Evolutionary conservation across 2,329 filamentous ascomycete species (phyloP).

Genomic region (Curvularia eragrostidis): DNA sequence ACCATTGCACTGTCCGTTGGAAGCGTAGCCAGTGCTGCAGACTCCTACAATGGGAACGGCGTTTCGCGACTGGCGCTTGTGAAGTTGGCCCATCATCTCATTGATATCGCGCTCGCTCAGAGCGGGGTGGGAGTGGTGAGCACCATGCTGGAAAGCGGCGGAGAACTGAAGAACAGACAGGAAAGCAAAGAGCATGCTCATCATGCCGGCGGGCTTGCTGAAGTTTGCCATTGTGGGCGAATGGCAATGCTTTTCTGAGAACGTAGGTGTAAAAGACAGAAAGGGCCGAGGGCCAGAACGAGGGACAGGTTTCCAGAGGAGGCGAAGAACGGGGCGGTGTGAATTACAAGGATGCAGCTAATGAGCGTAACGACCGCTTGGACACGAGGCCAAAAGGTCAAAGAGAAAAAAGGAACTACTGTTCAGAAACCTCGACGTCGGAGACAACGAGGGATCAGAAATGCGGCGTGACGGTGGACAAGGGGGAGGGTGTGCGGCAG

Average conservation of each 20-base stretch:
- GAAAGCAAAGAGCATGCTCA: conserved; percentile 44
- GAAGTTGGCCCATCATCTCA: conserved; percentile 30
- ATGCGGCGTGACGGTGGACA: conserved; percentile 27
- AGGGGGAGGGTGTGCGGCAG: conserved; percentile 34
- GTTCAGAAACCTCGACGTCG: conserved; percentile 38
- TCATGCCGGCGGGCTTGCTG: conserved; percentile 45
- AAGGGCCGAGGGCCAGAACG: conserved; percentile 19
- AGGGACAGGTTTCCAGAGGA: conserved; percentile 19
- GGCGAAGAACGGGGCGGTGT: conserved; percentile 10
- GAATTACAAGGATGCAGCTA: conserved; percentile 28
- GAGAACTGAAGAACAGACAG: conserved; percentile 44
- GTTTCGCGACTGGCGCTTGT: conserved; percentile 33
- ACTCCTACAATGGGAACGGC: conserved; percentile 40
- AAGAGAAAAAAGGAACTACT: conserved; percentile 24
- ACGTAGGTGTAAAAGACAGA: conserved; percentile 11
- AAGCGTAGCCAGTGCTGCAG: conserved; percentile 31
- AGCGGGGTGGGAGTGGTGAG: conserved; percentile 24
- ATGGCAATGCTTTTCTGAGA: conserved; percentile 14
- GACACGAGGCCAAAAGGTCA: conserved; percentile 38
- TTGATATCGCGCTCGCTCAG: conserved; percentile 35
- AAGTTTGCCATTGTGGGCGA: conserved; percentile 41
- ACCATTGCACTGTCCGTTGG: conserved; percentile 34
- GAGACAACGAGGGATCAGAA: conserved; percentile 40
- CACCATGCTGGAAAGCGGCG: conserved; percentile 37
- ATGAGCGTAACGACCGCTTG: conserved; percentile 47